Evolutionary conservation across 179 eudicot species (phyloP), one percentile per base, ranked within the genome.

Genomic region (Sideroxylon spinosum): DNA sequence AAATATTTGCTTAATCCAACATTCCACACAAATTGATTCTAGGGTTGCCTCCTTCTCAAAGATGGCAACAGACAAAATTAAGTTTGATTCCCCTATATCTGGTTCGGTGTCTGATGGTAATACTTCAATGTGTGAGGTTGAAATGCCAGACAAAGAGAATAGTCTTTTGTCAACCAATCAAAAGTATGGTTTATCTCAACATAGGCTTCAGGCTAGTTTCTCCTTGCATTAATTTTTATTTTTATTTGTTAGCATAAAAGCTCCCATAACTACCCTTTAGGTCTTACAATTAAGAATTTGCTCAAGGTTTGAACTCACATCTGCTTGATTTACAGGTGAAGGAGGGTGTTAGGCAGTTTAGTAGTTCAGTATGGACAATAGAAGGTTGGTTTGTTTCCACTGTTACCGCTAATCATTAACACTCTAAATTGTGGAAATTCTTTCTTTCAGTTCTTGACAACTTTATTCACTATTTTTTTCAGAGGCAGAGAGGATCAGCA

Each of bases 31-130:
- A 71, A 61, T 79, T 16, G 83, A 87, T 86, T 77, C 86, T 14
- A 81, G 83, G 68, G 57, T 91, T 70, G 71, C 65, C 17, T 70
- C 85, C 61, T 91, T 91, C 76, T 25, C 82, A 19, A 82, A 78
- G 68, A 79, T 89, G 71, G 87, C 81, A 11, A 88, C 79, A 82
- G 82, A 88, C 78, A 88, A 82, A 78, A 62, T 87, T 56, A 71
- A 53, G 64, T 63, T 74, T 72, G 29, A 68, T 74, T 71, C 81
- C 59, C 68, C 13, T 52, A 66, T 37, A 62, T 72, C 76, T 65
- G 57, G 64, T 72, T 74, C 83, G 8, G 57, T 22, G 66, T 79
- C 67, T 22, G 85, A 66, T 29, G 79, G 53, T 68, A 44, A 63
- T 20, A 53, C 61, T 50, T 52, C 81, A 50, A 13, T n/a, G 32